Conservation (phyloP, 2,329 filamentous ascomycete species). For the Cladobotryum mycophilum region DNA sequence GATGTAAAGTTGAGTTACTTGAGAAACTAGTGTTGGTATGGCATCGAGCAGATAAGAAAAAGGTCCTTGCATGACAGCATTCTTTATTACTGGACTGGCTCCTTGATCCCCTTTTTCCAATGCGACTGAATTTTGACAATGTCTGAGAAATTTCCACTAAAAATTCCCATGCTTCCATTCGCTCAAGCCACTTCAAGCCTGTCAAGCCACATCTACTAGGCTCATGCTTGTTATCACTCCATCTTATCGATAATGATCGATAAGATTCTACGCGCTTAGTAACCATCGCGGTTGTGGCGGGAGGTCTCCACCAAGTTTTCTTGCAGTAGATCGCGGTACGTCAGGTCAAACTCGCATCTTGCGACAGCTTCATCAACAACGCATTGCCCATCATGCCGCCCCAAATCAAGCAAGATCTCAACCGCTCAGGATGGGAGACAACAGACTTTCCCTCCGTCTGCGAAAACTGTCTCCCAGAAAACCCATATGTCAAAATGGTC, state of each 20-base stretch:
- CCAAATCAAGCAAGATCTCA: conserved; percentile 93
- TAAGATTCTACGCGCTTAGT: conserved; percentile 17
- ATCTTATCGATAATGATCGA: conserved; percentile 18
- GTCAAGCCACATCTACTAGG: too few relatives aligned
- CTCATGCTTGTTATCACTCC: too few relatives aligned
- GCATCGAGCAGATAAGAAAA: too few relatives aligned
- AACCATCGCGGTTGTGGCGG: not conserved
- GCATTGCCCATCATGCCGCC: conserved; percentile 57
- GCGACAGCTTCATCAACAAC: not conserved
- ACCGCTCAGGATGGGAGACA: conserved; percentile 92
- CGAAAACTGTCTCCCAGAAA: conserved; percentile 91
- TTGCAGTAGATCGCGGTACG: not conserved
- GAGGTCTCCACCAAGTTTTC: conserved; percentile 9
- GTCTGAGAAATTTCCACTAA: too few relatives aligned
- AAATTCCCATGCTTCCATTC: too few relatives aligned
- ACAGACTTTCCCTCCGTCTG: conserved; percentile 84
- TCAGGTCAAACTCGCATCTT: not conserved
- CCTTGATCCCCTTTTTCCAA: too few relatives aligned
- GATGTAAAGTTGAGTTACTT: too few relatives aligned
- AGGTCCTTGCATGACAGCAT: too few relatives aligned
- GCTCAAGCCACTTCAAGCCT: too few relatives aligned
- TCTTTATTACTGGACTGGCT: too few relatives aligned
- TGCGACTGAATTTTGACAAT: too few relatives aligned
- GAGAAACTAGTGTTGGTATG: too few relatives aligned
- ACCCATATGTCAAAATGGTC: conserved; percentile 97